Evolutionary conservation across 2,329 filamentous ascomycete species (phyloP).

Genomic region (Talaromyces amestolkiae): DNA sequence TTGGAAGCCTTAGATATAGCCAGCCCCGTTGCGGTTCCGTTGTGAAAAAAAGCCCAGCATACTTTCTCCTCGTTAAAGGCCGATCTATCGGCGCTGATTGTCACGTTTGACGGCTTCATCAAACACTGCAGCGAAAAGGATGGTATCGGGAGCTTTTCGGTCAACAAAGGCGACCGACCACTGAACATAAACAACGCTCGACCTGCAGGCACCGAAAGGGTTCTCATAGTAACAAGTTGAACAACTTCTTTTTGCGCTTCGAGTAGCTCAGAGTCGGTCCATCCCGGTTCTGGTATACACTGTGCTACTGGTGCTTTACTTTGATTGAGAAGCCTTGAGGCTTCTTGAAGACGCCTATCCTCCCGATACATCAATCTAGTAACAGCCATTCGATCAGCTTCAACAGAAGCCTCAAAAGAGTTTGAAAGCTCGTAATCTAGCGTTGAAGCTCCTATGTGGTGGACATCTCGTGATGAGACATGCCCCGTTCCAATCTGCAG

Average conservation of each 20-base stretch:
- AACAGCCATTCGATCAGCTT: slow-evolving; percentile 77
- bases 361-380: slow-evolving; percentile 87
- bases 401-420: slow-evolving; percentile 73
- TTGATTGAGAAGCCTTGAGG: slow-evolving; percentile 79
- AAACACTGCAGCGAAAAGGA: slow-evolving; percentile 90
- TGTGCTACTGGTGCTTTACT: slow-evolving; percentile 75
- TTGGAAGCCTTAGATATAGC: slow-evolving; percentile 86
- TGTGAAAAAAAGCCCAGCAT: slow-evolving; percentile 98
- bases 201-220: slow-evolving; percentile 82
- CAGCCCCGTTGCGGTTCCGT: slow-evolving; percentile 87
- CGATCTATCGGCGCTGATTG: slow-evolving; percentile 85
- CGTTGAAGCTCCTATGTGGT: slow-evolving; percentile 63
- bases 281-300: slow-evolving; percentile 69
- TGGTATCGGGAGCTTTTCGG: slow-evolving; percentile 83
- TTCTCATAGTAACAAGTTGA: slow-evolving; percentile 79
- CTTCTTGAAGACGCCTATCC: slow-evolving; percentile 85
- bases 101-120: slow-evolving; percentile 88
- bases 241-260: slow-evolving; percentile 91
- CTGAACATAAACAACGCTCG: slow-evolving; percentile 85
- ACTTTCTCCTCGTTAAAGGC: slow-evolving; percentile 93
- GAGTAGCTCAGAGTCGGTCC: slow-evolving; percentile 81
- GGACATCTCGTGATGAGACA: slow-evolving; percentile 69
- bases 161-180: slow-evolving; percentile 80
- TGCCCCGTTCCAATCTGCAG: slow-evolving; percentile 56
- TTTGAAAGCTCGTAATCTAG: slow-evolving; percentile 51